phyloP scores from a whole-genome alignment of 495 filamentous ascomycete species.

The Barbatosphaeria neglecta region DNA sequence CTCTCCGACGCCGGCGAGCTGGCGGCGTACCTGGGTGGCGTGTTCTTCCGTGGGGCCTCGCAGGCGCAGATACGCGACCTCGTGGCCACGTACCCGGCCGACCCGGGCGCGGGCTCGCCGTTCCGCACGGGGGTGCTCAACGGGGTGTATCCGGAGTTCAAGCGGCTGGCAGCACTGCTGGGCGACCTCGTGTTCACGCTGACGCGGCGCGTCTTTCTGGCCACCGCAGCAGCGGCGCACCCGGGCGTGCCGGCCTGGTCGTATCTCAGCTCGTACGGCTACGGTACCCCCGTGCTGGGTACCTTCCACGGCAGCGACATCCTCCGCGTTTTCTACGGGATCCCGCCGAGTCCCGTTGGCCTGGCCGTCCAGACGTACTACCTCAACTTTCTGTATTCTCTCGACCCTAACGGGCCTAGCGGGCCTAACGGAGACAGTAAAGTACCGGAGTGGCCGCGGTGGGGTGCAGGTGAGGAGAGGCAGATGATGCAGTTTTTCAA shows the following conservation, averaged over 20 bases:
- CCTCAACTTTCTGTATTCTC: constrained; percentile 50
- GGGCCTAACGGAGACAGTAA: constrained; percentile 20
- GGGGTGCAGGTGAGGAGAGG: constrained; percentile 25
- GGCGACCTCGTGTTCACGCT: constrained; percentile 60
- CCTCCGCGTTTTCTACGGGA: constrained; percentile 51
- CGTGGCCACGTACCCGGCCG: constrained; percentile 45
- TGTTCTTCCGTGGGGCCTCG: constrained; percentile 46
- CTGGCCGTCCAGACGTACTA: constrained; percentile 50
- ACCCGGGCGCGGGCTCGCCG: constrained; percentile 43
- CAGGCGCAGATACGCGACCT: constrained; percentile 32
- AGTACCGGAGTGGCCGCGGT: constrained; percentile 56
- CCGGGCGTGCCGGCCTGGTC: constrained; percentile 55
- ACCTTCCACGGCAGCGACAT: constrained; percentile 63
- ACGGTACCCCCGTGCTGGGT: constrained; percentile 56
- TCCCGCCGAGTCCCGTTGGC: constrained; percentile 51
- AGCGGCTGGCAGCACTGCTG: constrained; percentile 63
- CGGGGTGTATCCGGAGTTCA: constrained; percentile 62
- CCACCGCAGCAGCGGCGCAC: constrained; percentile 23
- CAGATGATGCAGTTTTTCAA: constrained; percentile 48
- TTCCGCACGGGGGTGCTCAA: constrained; percentile 53
- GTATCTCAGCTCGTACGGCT: constrained; percentile 57
- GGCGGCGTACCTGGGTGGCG: constrained; percentile 41
- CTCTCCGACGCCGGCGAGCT: constrained; percentile 46
- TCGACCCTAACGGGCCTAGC: constrained; percentile 55
- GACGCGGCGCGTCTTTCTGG: constrained; percentile 47